Base-by-base conservation (phyloP, 148 eudicot species). In the Nepenthes gracilis region DNA sequence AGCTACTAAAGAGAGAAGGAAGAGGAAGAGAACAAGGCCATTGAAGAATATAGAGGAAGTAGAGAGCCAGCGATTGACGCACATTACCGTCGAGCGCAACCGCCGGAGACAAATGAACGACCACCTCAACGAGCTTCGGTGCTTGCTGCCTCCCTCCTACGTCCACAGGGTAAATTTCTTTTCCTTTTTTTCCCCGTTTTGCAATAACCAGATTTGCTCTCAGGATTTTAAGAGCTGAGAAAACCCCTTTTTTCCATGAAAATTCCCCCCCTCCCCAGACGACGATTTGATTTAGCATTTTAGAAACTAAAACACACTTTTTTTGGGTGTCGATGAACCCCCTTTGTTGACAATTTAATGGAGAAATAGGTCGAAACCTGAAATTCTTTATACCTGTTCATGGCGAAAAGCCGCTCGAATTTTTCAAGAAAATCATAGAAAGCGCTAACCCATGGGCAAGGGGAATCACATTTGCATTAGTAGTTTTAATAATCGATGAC, bases 51-150 rank as follows among this genome's bases (percentile, higher is more conserved):
- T 2, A 1, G 54, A 61, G 40, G 64, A 61, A 35, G 54, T 36
- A 2, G 64, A 61, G 64, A 47, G n/a, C 34, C 64, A 61, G 35
- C 38, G 64, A 12, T 45, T 45, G 64, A 47, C 54, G 2, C 64
- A 61, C 55, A 61, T 61, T 61, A 54, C 64, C n/a, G 64, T 61
- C 13, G 64, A 61, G 50, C 47, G 64, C 53, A 47, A 61, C 35
- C 47, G 64, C 35, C 48, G 64, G 64, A 47, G 35, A 51, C 64
- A 47, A 13, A 61, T 61, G 54, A 61, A 61, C 23, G 64, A 61
- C 14, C 54, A 61, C 35, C 54, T 61, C 50, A n/a, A 51, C 5
- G 38, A 32, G 6, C 64, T 61, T 4, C 53, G 64, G 2, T 1
- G 54, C 34, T 54, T 61, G 13, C 45, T 61, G 64, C 64, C 64